Conservation (phyloP, 2,329 filamentous ascomycete genomes). For the Fusarium nanum region DNA sequence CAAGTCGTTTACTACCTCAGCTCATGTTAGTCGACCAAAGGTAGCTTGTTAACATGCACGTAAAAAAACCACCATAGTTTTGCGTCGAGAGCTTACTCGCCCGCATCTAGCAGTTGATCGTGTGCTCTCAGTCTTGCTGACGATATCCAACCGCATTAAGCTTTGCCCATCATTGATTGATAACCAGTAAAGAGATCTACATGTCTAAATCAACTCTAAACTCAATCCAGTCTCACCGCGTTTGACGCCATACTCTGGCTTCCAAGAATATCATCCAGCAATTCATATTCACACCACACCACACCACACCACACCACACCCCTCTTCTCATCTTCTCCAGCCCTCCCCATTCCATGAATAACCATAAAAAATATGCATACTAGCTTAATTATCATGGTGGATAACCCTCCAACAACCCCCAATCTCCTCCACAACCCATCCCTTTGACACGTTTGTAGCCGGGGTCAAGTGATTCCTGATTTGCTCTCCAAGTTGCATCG, state of each 20-base stretch:
- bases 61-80: neutral
- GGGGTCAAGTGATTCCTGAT: conserved; percentile 9
- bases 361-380: conserved; percentile 43
- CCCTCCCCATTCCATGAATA: conserved; percentile 22
- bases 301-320: neutral
- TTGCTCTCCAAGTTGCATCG: neutral
- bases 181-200: neutral
- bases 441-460: neutral
- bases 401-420: conserved; percentile 7
- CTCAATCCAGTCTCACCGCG: neutral
- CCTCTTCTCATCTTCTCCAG: neutral
- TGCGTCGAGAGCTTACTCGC: neutral
- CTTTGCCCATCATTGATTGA: neutral
- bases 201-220: neutral
- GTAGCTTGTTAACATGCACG: neutral
- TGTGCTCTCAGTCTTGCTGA: conserved; percentile 1
- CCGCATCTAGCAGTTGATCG: conserved; percentile 12
- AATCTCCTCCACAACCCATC: conserved; percentile 21
- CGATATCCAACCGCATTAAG: neutral
- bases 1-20: conserved; percentile 1
- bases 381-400: conserved; percentile 16
- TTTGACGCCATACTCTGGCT: neutral
- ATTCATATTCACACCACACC: neutral
- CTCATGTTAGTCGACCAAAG: conserved; percentile 10
- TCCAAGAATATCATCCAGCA: neutral